phyloP scores from a whole-genome alignment of 2,329 filamentous ascomycete genomes.

The Aspergillus ibericus region DNA sequence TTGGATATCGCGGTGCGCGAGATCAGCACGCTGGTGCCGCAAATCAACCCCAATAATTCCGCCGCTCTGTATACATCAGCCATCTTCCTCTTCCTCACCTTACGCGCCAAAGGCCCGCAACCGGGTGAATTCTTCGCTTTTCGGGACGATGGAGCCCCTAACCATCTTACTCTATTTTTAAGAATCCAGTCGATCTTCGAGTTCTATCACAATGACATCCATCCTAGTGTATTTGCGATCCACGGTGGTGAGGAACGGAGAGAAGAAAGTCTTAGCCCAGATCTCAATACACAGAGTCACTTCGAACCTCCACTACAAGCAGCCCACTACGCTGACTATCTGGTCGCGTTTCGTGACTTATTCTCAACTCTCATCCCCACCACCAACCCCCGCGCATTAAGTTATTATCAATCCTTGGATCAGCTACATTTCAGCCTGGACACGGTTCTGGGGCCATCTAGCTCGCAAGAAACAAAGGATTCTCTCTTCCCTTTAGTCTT shows the following conservation, averaged over 20 bases:
- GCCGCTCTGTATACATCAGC: constrained; percentile 10
- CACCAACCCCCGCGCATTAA: neutral
- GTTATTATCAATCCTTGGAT: neutral
- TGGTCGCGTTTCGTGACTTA: neutral
- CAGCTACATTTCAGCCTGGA: neutral
- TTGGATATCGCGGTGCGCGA: constrained; percentile 9
- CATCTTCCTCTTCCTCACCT: constrained; percentile 12
- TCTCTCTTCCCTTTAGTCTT: constrained; percentile 8
- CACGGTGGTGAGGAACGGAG: neutral
- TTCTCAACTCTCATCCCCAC: neutral
- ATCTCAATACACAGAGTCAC: neutral
- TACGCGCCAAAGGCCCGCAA: constrained; percentile 10
- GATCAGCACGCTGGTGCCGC: constrained; percentile 4
- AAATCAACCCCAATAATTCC: neutral
- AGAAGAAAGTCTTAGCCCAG: neutral
- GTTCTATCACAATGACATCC: neutral
- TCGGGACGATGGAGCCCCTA: constrained; percentile 4
- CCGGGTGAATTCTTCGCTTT: constrained; percentile 17
- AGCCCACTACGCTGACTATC: neutral
- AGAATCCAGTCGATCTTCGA: constrained; percentile 16
- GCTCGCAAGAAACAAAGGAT: neutral
- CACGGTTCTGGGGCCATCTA: neutral
- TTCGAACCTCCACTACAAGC: neutral
- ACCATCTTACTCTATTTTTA: constrained; percentile 12
- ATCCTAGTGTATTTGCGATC: neutral